Conservation (phyloP, 2,329 filamentous ascomycete genomes). For the Penicillium sp. region DNA sequence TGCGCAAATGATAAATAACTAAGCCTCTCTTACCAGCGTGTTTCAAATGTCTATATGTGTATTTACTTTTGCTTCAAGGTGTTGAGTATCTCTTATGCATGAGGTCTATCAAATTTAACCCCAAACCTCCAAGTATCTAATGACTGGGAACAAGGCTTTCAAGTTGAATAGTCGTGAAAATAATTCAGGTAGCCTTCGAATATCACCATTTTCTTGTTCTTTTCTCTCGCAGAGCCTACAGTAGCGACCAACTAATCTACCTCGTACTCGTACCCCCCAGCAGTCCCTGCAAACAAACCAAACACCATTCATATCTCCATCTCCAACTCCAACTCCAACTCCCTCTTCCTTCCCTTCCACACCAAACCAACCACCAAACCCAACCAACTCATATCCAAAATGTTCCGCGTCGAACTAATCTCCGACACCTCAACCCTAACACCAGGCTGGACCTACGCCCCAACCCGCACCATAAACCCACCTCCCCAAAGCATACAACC, state of each 20-base stretch:
- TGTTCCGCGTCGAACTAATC: slow-evolving; percentile 77
- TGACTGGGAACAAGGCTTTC: not conserved
- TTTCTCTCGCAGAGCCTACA: not conserved
- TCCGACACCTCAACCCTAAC: slow-evolving; percentile 66
- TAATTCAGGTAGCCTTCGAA: not conserved
- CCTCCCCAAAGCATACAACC: slow-evolving; percentile 54
- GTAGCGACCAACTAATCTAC: not conserved
- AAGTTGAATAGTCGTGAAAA: not conserved
- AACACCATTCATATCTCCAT: slow-evolving; percentile 14
- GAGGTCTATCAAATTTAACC: not conserved
- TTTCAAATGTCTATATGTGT: slow-evolving; percentile 1
- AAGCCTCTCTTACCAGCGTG: slow-evolving; percentile 3
- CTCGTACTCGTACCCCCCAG: no score
- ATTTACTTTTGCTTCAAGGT: slow-evolving; percentile 11
- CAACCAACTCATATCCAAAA: slow-evolving; percentile 34
- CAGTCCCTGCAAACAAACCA: slow-evolving; percentile 19
- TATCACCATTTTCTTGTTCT: not conserved
- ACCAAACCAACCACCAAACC: not conserved
- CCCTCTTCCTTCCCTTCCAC: slow-evolving; percentile 8
- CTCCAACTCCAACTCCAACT: not conserved
- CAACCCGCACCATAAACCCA: slow-evolving; percentile 64
- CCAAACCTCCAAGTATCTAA: not conserved
- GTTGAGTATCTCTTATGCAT: slow-evolving; percentile 8
- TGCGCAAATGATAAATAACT: slow-evolving; percentile 71
- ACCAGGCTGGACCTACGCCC: slow-evolving; percentile 89